Percentiles rank a stretch among this genome's conserved stretches.
phyloP scores from a whole-genome alignment of 2,329 filamentous ascomycete genomes.

The Colletotrichum gigasporum region DNA sequence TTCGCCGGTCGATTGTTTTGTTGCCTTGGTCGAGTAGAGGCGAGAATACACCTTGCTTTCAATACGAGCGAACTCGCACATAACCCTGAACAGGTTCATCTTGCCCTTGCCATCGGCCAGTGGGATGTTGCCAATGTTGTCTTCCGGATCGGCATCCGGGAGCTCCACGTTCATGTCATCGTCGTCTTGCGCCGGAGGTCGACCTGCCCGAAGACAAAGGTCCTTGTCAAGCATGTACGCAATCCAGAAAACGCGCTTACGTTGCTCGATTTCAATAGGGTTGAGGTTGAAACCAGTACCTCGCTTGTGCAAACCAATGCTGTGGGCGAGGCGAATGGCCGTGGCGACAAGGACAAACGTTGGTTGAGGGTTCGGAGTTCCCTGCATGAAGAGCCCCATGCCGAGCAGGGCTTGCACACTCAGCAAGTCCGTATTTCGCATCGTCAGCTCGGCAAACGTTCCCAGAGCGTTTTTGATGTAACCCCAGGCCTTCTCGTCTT shows the following conservation, averaged over 20 bases:
- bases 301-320: constrained; percentile 93
- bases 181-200: constrained; percentile 70
- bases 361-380: constrained; percentile 95
- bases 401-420: constrained; percentile 94
- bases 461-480: constrained; percentile 97
- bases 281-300: constrained; percentile 94
- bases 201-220: constrained; percentile 66
- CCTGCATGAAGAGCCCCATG: constrained; percentile 94
- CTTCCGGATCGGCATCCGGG: constrained; percentile 87
- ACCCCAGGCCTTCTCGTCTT: constrained; percentile 94
- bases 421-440: constrained; percentile 94
- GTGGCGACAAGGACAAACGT: constrained; percentile 91
- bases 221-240: constrained; percentile 74
- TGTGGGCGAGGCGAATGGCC: constrained; percentile 90
- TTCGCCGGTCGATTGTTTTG: constrained; percentile 91
- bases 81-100: constrained; percentile 92
- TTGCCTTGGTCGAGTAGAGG: constrained; percentile 91
- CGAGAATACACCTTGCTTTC: constrained; percentile 94
- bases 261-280: constrained; percentile 92
- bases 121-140: constrained; percentile 95
- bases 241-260: constrained; percentile 73
- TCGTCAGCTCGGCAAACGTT: constrained; percentile 89
- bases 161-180: constrained; percentile 94
- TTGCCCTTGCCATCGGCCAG: constrained; percentile 89
- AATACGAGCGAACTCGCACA: constrained; percentile 91